Evolutionary conservation across 2,329 filamentous ascomycete species (phyloP), one percentile per base, ranked within the genome.

Genomic region (Scytalidium sp.): DNA sequence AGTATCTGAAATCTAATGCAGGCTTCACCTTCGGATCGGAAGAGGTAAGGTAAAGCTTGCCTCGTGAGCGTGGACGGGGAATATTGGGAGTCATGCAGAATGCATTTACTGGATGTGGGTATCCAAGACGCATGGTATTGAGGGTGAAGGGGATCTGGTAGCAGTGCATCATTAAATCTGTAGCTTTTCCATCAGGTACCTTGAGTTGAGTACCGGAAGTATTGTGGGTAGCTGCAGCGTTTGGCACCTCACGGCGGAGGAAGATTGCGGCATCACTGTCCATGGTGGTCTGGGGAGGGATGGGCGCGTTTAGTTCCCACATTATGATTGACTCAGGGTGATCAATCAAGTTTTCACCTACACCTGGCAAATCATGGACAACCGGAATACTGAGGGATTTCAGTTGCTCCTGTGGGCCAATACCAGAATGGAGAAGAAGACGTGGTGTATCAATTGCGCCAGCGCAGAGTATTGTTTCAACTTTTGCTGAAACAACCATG

Each of bases 161-260:
- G 80, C 90, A 96, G 75, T 96, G 90, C 87, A 94, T 94, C 91
- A 96, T 96, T 63, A 95, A 73, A 64, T 96, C 91, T 56, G 87
- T 88, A 49, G 88, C 85, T 54, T 87, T 80, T 46, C 87, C 87
- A 60, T 95, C 90, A 2, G 72, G 67, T 19, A 64, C 52, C 19
- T 46, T 54, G 11, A 60, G 58, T 36, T 76, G 74, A 56, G 75
- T 78, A 55, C 77, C 76, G 6, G 72, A 67, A 11, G 65, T 66
- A 15, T 36, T 36, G 15, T 36, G 5, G 13, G 32, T 36, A 15
- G 7, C 32, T 53, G 71, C 70, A 2, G 89, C 87, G 63, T 92
- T 84, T 60, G 81, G 75, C 13, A 76, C 66, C 69, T 95, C 84
- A 52, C 90, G 87, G 54, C 90, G 88, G 50, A 96, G 76, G 79